These are phyloP conservation scores for Gracilaria gracilis DNA, from an alignment of 23 red algal genomes.

Conservation along the genomic window DNA sequence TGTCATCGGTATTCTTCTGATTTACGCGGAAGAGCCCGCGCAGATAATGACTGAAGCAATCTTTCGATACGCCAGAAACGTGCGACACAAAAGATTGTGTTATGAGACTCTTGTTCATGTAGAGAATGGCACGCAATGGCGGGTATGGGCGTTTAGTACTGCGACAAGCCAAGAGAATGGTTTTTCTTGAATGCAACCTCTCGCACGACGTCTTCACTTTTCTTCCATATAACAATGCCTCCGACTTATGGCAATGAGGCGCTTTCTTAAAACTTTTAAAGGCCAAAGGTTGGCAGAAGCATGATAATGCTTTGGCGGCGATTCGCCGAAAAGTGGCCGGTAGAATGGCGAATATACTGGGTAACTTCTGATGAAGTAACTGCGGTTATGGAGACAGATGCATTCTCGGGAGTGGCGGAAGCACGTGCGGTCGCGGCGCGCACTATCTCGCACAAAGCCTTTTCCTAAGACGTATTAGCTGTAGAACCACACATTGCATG, in stretches of 20 bases:
- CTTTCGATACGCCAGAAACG: conserved; percentile 57
- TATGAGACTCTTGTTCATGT: conserved; percentile 63
- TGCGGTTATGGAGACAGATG: conserved; percentile 2
- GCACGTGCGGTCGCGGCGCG: conserved; percentile 33
- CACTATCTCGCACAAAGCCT: conserved; percentile 54
- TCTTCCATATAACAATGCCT: conserved; percentile 36
- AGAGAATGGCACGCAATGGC: conserved; percentile 59
- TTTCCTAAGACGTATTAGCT: neutral
- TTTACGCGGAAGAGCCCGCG: conserved; percentile 65
- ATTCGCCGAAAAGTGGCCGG: conserved; percentile 29
- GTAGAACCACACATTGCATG: conserved; percentile 6
- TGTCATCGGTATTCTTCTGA: conserved; percentile 48
- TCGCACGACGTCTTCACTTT: conserved; percentile 26
- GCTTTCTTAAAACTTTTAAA: conserved; percentile 21
- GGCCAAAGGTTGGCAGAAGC: conserved; percentile 10
- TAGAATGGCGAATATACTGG: conserved; percentile 12
- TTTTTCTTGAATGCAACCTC: conserved; percentile 34
- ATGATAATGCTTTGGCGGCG: conserved; percentile 35
- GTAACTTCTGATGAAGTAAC: conserved; percentile 18
- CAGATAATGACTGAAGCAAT: conserved; percentile 54
- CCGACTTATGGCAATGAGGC: conserved; percentile 25
- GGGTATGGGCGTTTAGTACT: conserved; percentile 54
- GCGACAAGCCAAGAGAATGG: conserved; percentile 38
- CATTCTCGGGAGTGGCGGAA: conserved; percentile 36
- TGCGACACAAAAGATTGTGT: conserved; percentile 68